phyloP scores from a whole-genome alignment of 495 filamentous ascomycete species.

The Staphylotrichum tortipilum region DNA sequence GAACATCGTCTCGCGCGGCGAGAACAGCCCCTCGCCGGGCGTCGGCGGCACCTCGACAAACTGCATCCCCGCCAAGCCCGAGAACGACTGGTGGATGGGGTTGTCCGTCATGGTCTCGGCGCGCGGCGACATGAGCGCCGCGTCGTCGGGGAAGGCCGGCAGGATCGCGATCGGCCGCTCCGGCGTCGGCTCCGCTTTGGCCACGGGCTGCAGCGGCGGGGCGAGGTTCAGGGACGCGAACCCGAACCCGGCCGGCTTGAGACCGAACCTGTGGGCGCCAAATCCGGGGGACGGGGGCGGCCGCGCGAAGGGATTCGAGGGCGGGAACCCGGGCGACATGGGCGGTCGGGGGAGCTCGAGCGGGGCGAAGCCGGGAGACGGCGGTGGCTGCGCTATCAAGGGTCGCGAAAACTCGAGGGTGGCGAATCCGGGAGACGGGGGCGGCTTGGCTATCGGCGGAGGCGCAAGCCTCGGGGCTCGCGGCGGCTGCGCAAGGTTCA shows the following conservation, averaged over 20 bases:
- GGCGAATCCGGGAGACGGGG: not conserved
- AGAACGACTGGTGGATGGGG: slow-evolving; percentile 35
- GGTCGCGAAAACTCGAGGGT: not conserved
- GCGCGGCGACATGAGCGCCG: slow-evolving; percentile 43
- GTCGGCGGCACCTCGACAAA: slow-evolving; percentile 42
- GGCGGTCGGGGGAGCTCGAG: slow-evolving; percentile 11
- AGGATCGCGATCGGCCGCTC: slow-evolving; percentile 25
- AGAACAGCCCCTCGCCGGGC: slow-evolving; percentile 39
- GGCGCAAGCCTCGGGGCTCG: slow-evolving; percentile 9
- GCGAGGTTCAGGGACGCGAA: slow-evolving; percentile 26
- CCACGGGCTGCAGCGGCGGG: slow-evolving; percentile 3
- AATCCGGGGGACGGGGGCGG: slow-evolving; percentile 36
- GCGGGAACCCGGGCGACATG: slow-evolving; percentile 17
- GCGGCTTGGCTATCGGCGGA: slow-evolving; percentile 5
- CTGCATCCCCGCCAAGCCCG: slow-evolving; percentile 32
- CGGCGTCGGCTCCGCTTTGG: slow-evolving; percentile 15
- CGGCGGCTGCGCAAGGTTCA: too few relatives aligned
- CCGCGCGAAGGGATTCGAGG: slow-evolving; percentile 17
- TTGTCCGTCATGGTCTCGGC: slow-evolving; percentile 47
- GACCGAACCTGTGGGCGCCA: slow-evolving; percentile 26
- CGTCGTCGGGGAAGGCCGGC: slow-evolving; percentile 28
- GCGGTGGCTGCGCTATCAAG: slow-evolving; percentile 19
- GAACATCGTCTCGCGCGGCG: slow-evolving; percentile 42
- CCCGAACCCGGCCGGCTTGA: slow-evolving; percentile 20
- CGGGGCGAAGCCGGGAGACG: slow-evolving; percentile 15